phyloP scores from a whole-genome alignment of 345 rosid species.

The Bruguiera gymnorhiza region DNA sequence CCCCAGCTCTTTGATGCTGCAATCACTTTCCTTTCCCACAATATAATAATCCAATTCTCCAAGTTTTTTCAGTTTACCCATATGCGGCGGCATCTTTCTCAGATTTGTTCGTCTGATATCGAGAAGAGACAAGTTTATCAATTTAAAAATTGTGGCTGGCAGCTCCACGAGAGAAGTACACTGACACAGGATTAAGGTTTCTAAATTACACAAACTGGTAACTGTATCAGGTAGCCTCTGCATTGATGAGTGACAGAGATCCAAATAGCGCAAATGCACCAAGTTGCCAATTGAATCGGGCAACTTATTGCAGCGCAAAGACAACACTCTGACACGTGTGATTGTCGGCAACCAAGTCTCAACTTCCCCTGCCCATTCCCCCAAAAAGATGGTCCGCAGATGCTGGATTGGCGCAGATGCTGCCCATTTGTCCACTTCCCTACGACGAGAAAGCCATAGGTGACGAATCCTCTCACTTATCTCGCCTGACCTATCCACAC shows the following conservation, averaged over 20 bases:
- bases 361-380: neutral
- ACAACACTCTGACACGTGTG: neutral
- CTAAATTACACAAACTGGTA: neutral
- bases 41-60: neutral
- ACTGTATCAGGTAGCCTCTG: neutral
- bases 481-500: neutral
- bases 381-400: neutral
- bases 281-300: neutral
- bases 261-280: neutral
- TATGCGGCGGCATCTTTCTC: neutral
- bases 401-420: neutral
- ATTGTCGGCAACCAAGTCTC: neutral
- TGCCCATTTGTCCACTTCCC: neutral
- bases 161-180: neutral
- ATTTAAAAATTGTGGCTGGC: conserved; percentile 2
- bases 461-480: neutral
- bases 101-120: neutral
- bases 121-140: neutral
- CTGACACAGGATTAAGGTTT: neutral
- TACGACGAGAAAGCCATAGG: neutral
- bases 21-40: neutral
- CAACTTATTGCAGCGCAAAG: fast-evolving
- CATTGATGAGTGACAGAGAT: neutral
- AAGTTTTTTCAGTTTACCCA: conserved; percentile 10
- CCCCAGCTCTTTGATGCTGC: conserved; percentile 2